Conservation (phyloP, 2,329 filamentous ascomycete species). For the Chaetothyriales sp. region DNA sequence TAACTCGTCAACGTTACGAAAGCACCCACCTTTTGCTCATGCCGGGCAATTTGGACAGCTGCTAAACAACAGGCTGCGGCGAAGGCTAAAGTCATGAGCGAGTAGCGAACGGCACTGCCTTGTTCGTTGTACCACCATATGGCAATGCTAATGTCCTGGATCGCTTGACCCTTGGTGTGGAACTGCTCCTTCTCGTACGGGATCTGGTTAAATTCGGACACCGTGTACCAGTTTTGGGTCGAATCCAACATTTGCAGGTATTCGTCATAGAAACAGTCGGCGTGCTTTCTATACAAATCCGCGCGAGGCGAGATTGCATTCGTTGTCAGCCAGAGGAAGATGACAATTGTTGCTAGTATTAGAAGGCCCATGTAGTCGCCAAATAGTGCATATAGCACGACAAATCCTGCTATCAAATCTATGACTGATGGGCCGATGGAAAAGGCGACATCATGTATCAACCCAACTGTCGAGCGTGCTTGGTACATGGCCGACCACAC, state of each 20-base stretch:
- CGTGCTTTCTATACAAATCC: constrained; percentile 25
- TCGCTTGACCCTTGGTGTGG: constrained; percentile 22
- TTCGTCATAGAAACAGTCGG: constrained; percentile 35
- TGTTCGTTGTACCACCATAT: constrained; percentile 13
- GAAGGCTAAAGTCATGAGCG: constrained; percentile 23
- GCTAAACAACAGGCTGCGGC: constrained; percentile 39
- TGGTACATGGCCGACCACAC: constrained; percentile 53
- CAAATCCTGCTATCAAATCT: constrained; percentile 46
- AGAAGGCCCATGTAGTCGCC: constrained; percentile 46
- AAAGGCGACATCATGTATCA: constrained; percentile 48
- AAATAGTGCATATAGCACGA: constrained; percentile 48
- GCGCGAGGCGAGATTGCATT: constrained; percentile 28
- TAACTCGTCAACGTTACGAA: constrained; percentile 54
- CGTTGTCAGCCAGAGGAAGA: constrained; percentile 40
- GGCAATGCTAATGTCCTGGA: constrained; percentile 21
- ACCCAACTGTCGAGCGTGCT: constrained; percentile 44
- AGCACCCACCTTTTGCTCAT: constrained; percentile 40
- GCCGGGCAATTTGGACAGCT: constrained; percentile 39
- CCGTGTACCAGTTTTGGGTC: constrained; percentile 47
- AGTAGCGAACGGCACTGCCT: constrained; percentile 1
- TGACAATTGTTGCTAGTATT: constrained; percentile 32
- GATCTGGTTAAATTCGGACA: constrained; percentile 43
- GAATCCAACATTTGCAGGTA: constrained; percentile 44
- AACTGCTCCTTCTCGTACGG: constrained; percentile 34
- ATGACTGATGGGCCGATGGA: constrained; percentile 47